These are phyloP conservation scores for Pistacia integerrima DNA, from an alignment of 345 rosid genomes.

Conservation along the genomic window DNA sequence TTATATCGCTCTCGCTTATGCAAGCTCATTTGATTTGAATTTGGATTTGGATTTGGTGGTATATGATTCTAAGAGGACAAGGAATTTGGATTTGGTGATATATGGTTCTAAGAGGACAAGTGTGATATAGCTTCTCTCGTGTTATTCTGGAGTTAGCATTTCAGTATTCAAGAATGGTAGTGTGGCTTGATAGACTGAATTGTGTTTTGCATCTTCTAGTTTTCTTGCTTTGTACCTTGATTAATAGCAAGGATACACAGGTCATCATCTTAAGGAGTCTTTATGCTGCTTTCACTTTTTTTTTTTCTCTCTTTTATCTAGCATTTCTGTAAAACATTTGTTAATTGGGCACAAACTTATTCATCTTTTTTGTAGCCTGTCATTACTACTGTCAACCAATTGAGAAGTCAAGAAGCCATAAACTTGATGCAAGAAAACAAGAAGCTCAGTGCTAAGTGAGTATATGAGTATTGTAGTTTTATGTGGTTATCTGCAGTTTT, in stretches of 20 bases:
- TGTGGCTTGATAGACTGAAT: neutral
- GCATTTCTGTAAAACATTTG: neutral
- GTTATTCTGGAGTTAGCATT: neutral
- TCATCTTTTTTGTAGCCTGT: constrained; percentile 28
- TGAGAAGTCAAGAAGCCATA: constrained; percentile 36
- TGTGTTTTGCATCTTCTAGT: neutral
- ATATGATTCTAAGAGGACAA: neutral
- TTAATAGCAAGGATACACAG: neutral
- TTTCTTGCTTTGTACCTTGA: neutral
- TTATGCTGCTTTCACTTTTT: neutral
- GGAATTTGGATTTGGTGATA: too few species aligned
- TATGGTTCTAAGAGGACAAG: neutral
- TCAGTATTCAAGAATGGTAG: neutral
- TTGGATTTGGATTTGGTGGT: neutral
- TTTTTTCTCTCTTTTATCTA: neutral
- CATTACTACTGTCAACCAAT: constrained; percentile 25
- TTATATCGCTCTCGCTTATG: neutral
- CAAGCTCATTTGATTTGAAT: neutral
- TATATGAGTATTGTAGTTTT: constrained; percentile 10
- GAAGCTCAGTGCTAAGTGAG: constrained; percentile 69
- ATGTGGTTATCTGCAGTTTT: neutral
- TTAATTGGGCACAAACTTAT: neutral
- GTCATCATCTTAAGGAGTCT: neutral
- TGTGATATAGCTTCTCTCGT: neutral
- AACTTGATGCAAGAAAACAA: constrained; percentile 63